Evolutionary conservation across 2,329 filamentous ascomycete species (phyloP).

Genomic region (Orbilia javanica): DNA sequence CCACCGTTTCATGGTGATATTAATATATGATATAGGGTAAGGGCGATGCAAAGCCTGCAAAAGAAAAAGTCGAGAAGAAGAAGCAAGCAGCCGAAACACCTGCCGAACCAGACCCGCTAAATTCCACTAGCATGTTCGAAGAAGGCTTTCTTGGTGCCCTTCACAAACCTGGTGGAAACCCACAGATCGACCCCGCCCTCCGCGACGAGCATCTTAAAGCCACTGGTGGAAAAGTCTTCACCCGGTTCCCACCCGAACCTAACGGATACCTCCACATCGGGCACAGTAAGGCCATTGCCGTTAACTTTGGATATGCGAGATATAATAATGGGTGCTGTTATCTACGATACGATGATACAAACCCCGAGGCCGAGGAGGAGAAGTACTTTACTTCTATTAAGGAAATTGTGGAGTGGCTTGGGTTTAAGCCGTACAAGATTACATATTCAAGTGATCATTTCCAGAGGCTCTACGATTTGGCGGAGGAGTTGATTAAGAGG

Average conservation of each 20-base stretch:
- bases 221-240: conserved; percentile 70
- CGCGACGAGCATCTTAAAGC: conserved; percentile 60
- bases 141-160: conserved; percentile 80
- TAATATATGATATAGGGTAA: conserved; percentile 4
- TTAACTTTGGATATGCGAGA: conserved; percentile 95
- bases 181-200: conserved; percentile 63
- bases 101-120: conserved; percentile 62
- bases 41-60: conserved; percentile 60
- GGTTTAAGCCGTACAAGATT: conserved; percentile 81
- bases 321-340: conserved; percentile 83
- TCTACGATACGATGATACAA: conserved; percentile 91
- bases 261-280: conserved; percentile 95
- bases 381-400: conserved; percentile 89
- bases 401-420: conserved; percentile 88
- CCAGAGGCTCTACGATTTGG: conserved; percentile 85
- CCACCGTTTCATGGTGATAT: neutral
- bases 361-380: conserved; percentile 92
- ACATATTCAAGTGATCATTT: conserved; percentile 95
- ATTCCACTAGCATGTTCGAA: conserved; percentile 75
- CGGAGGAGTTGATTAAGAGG: conserved; percentile 82
- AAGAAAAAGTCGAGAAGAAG: conserved; percentile 66
- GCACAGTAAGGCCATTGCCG: conserved; percentile 92
- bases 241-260: conserved; percentile 85
- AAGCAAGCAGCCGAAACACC: conserved; percentile 67
- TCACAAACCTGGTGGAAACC: conserved; percentile 73